Conservation (phyloP, 441 rosid genomes). For the Populus tomentosa region DNA sequence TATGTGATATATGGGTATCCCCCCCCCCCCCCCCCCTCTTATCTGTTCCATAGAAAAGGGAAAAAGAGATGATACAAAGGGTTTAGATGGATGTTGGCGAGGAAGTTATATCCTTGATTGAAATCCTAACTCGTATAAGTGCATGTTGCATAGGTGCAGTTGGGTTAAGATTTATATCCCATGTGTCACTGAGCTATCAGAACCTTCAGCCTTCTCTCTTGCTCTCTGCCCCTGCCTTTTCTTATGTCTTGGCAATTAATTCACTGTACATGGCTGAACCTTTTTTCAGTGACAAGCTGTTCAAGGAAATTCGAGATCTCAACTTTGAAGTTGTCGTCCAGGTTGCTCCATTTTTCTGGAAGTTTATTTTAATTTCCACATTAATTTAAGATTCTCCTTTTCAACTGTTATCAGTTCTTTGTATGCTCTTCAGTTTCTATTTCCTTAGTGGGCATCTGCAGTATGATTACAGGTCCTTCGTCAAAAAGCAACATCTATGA, state of each 20-base stretch:
- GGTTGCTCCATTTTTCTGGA: conserved; percentile 47
- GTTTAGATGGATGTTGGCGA: neutral
- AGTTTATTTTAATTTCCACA: conserved; percentile 8
- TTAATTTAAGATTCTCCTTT: neutral
- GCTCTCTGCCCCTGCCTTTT: neutral
- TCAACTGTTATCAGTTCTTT: neutral
- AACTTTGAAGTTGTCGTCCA: conserved; percentile 97
- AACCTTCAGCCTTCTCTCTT: neutral
- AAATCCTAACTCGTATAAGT: neutral
- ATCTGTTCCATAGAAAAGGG: neutral
- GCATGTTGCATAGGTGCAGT: neutral
- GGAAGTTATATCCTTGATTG: neutral
- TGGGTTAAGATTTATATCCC: neutral
- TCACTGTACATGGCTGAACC: conserved; percentile 17
- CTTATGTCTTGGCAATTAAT: conserved; percentile 10
- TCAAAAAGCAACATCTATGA: conserved; percentile 95
- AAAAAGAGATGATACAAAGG: neutral
- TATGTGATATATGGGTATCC: neutral
- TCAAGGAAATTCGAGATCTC: conserved; percentile 97
- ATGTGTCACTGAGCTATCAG: neutral
- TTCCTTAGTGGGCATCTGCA: conserved; percentile 50
- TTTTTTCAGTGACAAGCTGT: conserved; percentile 76
- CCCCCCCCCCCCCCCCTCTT: neutral
- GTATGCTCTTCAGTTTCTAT: conserved; percentile 10
- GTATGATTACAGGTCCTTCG: conserved; percentile 84